These are phyloP conservation scores for Rhodamnia argentea DNA, from an alignment of 345 rosid species.

Conservation along the genomic window DNA sequence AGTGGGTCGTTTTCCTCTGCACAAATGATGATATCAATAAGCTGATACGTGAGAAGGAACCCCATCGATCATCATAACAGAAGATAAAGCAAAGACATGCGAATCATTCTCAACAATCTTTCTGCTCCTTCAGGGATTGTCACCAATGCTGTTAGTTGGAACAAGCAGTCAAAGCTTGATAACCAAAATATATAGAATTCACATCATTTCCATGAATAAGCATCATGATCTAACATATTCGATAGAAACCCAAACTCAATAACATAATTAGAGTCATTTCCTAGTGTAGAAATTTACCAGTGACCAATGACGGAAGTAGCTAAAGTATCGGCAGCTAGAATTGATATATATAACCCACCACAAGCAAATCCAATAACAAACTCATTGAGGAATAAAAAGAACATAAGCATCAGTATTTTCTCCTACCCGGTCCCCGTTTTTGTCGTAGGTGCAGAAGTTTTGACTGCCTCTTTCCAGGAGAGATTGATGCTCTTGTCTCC, in stretches of 20 bases:
- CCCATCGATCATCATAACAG: background rate
- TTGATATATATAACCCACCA: background rate
- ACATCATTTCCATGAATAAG: background rate
- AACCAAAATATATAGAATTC: background rate
- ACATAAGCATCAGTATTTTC: background rate
- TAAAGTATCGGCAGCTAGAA: background rate
- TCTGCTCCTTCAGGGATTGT: background rate
- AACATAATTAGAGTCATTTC: background rate
- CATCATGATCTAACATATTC: background rate
- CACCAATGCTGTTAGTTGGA: background rate
- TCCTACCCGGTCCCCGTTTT: constrained; percentile 49
- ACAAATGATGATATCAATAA: background rate
- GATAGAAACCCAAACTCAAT: background rate
- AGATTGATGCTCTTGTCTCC: constrained; percentile 83
- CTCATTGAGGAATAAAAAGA: too few relatives aligned
- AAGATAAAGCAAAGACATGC: background rate
- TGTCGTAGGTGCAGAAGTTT: constrained; percentile 40
- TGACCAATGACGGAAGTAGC: background rate
- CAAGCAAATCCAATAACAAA: background rate
- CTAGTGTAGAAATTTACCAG: background rate
- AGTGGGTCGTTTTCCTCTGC: constrained; percentile 76
- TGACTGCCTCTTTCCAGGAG: constrained; percentile 88
- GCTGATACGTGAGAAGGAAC: background rate
- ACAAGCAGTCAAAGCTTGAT: background rate
- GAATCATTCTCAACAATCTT: background rate